Conservation (phyloP, 176 grass and related monocot species). For the Dendrocalamus sinicus region DNA sequence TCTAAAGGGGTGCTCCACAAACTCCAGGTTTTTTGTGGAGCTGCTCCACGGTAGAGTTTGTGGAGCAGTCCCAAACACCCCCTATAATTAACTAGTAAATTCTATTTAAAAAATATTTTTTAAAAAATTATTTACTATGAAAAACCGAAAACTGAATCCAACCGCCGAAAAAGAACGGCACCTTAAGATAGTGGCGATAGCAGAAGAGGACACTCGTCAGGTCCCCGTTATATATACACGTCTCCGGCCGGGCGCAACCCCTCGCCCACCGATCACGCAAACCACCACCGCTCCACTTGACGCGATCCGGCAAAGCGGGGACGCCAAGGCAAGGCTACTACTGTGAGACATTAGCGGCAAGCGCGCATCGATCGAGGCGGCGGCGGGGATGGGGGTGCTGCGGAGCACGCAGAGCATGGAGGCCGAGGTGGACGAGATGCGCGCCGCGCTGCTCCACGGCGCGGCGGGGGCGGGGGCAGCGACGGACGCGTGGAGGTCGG, state of each 20-base stretch:
- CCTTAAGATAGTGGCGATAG: not conserved
- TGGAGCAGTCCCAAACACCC: too few relatives aligned
- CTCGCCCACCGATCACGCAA: not conserved
- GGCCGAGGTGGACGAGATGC: conserved; percentile 95
- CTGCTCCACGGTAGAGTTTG: too few relatives aligned
- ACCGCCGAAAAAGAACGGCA: too few relatives aligned
- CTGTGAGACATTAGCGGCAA: not conserved
- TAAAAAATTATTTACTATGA: too few relatives aligned
- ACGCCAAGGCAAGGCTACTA: conserved; percentile 4
- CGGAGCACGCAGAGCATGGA: conserved; percentile 83
- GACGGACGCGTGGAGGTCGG: conserved; percentile 41
- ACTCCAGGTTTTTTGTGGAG: too few relatives aligned
- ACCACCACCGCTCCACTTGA: conserved; percentile 5
- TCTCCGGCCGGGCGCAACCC: not conserved
- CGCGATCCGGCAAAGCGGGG: conserved; percentile 2
- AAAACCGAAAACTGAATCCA: too few relatives aligned
- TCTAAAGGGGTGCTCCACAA: too few relatives aligned
- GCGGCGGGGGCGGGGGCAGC: not conserved
- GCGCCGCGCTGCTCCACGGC: conserved; percentile 51
- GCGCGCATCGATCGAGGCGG: not conserved
- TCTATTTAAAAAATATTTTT: too few relatives aligned
- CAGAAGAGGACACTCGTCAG: not conserved
- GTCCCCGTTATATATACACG: not conserved
- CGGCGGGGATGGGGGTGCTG: conserved; percentile 73
- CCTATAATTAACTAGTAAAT: too few relatives aligned